These are phyloP conservation scores for Backusella luteola DNA, from an alignment of 192 early-diverging fungal species.

Conservation along the genomic window DNA sequence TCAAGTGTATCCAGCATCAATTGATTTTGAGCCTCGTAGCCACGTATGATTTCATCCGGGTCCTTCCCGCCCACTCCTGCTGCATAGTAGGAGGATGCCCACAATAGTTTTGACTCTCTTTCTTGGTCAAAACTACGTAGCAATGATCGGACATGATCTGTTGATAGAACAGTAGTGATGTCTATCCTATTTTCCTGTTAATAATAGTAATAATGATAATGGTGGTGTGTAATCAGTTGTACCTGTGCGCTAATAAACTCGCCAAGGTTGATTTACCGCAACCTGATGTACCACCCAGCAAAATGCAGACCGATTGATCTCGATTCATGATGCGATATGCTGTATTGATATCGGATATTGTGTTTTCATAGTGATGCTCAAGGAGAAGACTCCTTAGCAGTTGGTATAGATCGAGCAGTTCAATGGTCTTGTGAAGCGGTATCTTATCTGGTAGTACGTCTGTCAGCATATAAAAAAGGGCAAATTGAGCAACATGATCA, in stretches of 20 bases:
- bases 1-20: slow-evolving; percentile 20
- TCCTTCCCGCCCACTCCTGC: neutral
- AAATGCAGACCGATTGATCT: slow-evolving; percentile 22
- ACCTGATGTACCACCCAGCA: slow-evolving; percentile 27
- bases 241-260: slow-evolving; percentile 20
- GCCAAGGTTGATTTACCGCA: slow-evolving; percentile 30
- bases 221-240: neutral
- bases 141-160: slow-evolving; percentile 24
- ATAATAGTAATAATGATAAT: too few species aligned
- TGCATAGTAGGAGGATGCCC: slow-evolving; percentile 31
- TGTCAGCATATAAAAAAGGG: neutral
- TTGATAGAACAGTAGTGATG: slow-evolving; percentile 27
- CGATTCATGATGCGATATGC: slow-evolving; percentile 14
- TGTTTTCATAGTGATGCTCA: slow-evolving; percentile 10
- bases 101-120: slow-evolving; percentile 7
- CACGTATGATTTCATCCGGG: neutral
- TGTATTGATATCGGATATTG: slow-evolving; percentile 12
- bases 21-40: slow-evolving; percentile 25
- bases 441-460: neutral
- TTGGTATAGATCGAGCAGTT: neutral
- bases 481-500: too few species aligned
- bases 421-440: neutral
- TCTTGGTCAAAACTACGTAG: slow-evolving; percentile 22
- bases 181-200: slow-evolving; percentile 11
- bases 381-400: neutral